Base-by-base conservation (phyloP, 2,329 filamentous ascomycete species). In the Akanthomyces uredinophilus region DNA sequence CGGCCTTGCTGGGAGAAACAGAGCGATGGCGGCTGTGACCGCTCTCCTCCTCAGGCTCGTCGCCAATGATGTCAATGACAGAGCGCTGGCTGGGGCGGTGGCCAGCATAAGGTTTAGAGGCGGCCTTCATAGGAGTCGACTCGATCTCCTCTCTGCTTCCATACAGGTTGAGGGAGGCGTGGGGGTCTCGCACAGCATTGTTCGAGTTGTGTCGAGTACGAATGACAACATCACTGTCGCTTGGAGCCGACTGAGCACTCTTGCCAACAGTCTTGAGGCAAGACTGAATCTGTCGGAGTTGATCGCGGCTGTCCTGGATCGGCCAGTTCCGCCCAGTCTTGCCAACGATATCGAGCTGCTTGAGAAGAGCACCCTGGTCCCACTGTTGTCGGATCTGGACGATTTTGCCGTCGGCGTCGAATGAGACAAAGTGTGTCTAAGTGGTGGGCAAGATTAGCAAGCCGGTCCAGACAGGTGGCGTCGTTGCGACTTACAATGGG, bases 321-420 rank as follows among this genome's bases (percentile, higher is more conserved):
- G 95, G 95, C 95, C 95, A 99, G 77, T 95, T 96, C 74, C 89
- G 90, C 62, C 91, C 91, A 60, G 89, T 88, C 72, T 88, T 89
- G 70, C 95, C 94, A 75, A 99, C 98, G 62, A 97, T 87, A 65
- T 97, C 93, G 66, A 97, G 84, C 75, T 96, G 89, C 79, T 95
- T 98, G 67, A 99, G 84, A 46, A 99, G 84, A 60, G 92, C 89
- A 64, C 88, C 93, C 76, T 99, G 95, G 74, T 99, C 95, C 95
- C 95, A 99, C 74, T 89, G 91, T 68, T 94, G 86, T 68, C 94
- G 90, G 66, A 98, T 90, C 74, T 95, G 91, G 64, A 83, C 75
- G 72, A 99, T 97, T 78, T 91, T 92, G 73, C 87, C 85, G 52
- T 88, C 76, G 66, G 76, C 73, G 74, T 96, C 85, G 76, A 97